Percentiles rank a stretch among this genome's conserved stretches.
Evolutionary conservation across 2,329 filamentous ascomycete species (phyloP).

Genomic region (Tympanopsis confertula): DNA sequence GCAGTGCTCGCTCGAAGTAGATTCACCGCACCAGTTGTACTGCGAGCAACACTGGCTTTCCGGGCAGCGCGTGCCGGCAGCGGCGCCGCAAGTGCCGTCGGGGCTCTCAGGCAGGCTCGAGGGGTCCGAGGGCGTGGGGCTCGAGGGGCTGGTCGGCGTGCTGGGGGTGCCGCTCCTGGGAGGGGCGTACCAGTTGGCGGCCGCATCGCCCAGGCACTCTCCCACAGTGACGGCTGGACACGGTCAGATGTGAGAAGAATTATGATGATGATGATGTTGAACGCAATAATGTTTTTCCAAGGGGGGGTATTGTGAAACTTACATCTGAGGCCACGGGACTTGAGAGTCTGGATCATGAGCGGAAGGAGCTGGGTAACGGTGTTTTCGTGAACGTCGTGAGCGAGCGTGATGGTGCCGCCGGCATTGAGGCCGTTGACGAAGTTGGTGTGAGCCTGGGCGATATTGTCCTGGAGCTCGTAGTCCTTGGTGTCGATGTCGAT

Average conservation of each 20-base stretch:
- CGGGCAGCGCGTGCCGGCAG: conserved; percentile 2
- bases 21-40: conserved; percentile 4
- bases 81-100: neutral
- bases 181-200: conserved; percentile 6
- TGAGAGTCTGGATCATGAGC: conserved; percentile 14
- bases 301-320: conserved; percentile 1
- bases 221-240: conserved; percentile 5
- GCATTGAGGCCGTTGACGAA: conserved; percentile 14
- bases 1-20: conserved; percentile 4
- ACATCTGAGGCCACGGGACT: conserved; percentile 3
- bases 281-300: neutral
- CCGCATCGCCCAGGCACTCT: conserved; percentile 6
- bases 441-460: conserved; percentile 14
- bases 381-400: conserved; percentile 22
- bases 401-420: conserved; percentile 17
- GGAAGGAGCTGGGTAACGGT: conserved; percentile 19
- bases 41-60: conserved; percentile 4
- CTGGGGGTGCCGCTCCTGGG: neutral
- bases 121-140: neutral
- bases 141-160: neutral
- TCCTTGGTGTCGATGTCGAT: conserved; percentile 34
- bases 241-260: too few relatives aligned
- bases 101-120: neutral
- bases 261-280: too few relatives aligned
- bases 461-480: conserved; percentile 19